Conservation (phyloP, 23 red algal genomes). For the Chondrus crispus region DNA sequence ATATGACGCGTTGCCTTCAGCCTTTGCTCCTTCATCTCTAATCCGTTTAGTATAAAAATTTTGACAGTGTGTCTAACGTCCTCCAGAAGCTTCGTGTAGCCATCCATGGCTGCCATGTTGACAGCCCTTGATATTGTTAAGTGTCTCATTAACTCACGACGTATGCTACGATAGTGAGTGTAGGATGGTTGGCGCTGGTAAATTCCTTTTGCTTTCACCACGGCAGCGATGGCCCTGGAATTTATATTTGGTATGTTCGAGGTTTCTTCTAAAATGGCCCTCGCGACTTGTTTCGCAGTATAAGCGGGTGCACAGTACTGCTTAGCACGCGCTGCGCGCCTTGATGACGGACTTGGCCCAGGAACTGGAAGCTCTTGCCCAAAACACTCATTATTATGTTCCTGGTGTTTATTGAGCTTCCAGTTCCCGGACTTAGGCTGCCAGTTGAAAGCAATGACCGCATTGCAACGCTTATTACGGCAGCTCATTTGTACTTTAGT, state of each 20-base stretch:
- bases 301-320: neutral
- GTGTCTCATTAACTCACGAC: neutral
- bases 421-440: slow-evolving; percentile 4
- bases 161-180: neutral
- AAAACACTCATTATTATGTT: neutral
- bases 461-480: neutral
- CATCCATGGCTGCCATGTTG: neutral
- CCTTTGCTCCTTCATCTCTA: neutral
- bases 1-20: neutral
- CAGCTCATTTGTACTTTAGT: slow-evolving; percentile 9
- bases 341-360: neutral
- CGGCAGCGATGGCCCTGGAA: neutral
- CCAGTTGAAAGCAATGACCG: neutral
- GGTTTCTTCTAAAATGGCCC: neutral
- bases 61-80: neutral
- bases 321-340: neutral
- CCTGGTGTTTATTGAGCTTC: slow-evolving; percentile 10
- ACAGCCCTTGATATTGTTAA: neutral
- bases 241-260: neutral
- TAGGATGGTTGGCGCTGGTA: neutral
- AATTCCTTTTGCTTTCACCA: neutral
- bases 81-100: neutral
- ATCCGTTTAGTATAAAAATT: neutral
- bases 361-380: neutral
- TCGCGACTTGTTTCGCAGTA: neutral